Base-by-base conservation (phyloP, 2,329 filamentous ascomycete species). In the Calonectria fujianensis region DNA sequence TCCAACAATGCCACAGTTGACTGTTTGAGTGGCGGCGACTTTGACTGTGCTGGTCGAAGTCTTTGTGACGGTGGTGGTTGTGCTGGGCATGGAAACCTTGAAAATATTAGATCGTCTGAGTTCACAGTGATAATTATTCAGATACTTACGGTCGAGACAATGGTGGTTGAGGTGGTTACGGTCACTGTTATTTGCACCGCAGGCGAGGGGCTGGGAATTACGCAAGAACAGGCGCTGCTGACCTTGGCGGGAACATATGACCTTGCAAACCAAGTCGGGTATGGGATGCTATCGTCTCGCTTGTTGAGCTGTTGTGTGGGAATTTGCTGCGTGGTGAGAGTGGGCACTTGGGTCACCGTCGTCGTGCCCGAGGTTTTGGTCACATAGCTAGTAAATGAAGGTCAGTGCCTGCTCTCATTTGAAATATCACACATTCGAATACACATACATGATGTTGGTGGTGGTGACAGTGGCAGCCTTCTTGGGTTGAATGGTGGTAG, bases 181-280 rank as follows among this genome's bases (percentile, higher is more conserved):
- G 57, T 41, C 35, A 63, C 57, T 20, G 57, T 63, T 16, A 63
- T 7, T 27, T 39, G 37, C 16, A 63, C 37, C 2, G 57, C 35
- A 41, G 57, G 57, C 57, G 57, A 63, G 6, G 57, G 57, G 37
- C 35, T 63, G 1, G 57, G 57, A 27, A 63, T 63, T 6, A 63
- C 57, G 35, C 57, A 63, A 27, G 57, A 63, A 18, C 57, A 63
- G 18, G 57, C 57, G 18, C 57, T 63, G 57, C 57, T 63, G 24
- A 63, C 57, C 3, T 27, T 27, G 13, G 57, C 57, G 4, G 57
- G 35, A 9, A 24, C n/a, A 41, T 63, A 63, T 2, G 57, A 63
- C 57, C 41, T 63, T 9, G 57, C 20, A 16, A 63, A 63, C 57
- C 57, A 63, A 6, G 35, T 41, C 3, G 57, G 57, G 37, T 63